Conservation (phyloP, 495 filamentous ascomycete genomes). For the Choiromyces venosus region DNA sequence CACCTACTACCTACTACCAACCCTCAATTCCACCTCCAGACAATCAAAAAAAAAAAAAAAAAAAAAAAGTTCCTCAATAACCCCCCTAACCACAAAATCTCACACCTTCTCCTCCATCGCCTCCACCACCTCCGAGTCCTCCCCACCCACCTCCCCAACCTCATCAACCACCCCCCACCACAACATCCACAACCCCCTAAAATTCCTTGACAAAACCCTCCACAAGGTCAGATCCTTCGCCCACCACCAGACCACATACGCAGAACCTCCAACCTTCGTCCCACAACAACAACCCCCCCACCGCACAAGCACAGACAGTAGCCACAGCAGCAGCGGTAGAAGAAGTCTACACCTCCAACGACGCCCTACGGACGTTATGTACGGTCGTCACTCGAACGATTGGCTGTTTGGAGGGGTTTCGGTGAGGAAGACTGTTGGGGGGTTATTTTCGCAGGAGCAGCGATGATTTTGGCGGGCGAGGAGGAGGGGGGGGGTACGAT, state of each 20-base stretch:
- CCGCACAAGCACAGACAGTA: background rate
- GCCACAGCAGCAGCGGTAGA: no score
- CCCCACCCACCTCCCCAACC: background rate
- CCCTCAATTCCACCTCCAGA: background rate
- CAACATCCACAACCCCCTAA: background rate
- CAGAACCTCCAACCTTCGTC: background rate
- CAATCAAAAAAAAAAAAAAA: background rate
- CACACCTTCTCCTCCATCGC: background rate
- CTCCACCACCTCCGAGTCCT: background rate
- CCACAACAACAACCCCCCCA: background rate
- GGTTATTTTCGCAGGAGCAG: background rate
- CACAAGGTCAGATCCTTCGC: background rate
- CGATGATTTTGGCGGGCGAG: background rate
- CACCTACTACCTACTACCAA: background rate
- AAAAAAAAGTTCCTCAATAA: background rate
- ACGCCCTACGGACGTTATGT: background rate
- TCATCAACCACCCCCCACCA: background rate
- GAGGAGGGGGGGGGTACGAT: background rate
- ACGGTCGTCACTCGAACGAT: slow-evolving; percentile 2
- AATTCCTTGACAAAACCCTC: background rate
- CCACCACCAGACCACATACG: background rate
- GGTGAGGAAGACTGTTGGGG: background rate
- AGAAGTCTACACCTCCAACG: no score
- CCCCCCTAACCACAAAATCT: background rate
- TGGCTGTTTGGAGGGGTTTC: slow-evolving; percentile 8